Evolutionary conservation across 306 rosid species (phyloP), one percentile per base, ranked within the genome.

Genomic region (Prunus mume): DNA sequence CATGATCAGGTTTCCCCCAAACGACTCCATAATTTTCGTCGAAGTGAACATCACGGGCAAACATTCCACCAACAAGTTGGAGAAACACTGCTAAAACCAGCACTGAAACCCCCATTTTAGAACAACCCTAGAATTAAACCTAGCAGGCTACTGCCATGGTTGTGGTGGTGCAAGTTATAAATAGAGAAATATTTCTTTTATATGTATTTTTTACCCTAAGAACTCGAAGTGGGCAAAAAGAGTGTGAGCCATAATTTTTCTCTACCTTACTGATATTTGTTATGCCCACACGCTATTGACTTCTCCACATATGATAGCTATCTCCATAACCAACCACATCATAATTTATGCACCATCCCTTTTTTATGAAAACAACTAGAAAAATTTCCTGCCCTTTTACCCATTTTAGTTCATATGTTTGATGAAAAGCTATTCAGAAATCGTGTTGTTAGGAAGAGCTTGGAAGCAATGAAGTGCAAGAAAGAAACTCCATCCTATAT

Each of bases 241-340:
- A 9, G 73, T 25, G 82, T 80, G 81, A 82, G 78, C 87, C 86
- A 83, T 85, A 78, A 78, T 80, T 74, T 32, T 57, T 19, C 69
- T 50, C 65, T 60, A 60, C 27, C 47, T 56, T 41, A 20, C 75
- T 22, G 30, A 24, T 24, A 22, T 58, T 38, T 76, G 76, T 76
- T 70, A 38, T 38, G 38, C 83, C 81, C 76, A 76, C 88, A 88
- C 90, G 85, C 71, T 46, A 80, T 46, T 82, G 83, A 79, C 85
- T 69, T 73, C 64, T 76, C 41, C 52, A 65, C 63, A 65, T 70
- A 56, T 68, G 43, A 6, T 38, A 38, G 5, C 34, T 51, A 65
- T 73, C 74, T 73, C 52, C 77, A 32, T 79, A 74, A 62, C 61
- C 47, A 62, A 74, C 70, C 57, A 72, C 41, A 60, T 60, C 25